A percentile compares a stretch with the other conserved stretches of the same genome.
Conservation (phyloP, 148 eudicot species). For the Beta vulgaris region DNA sequence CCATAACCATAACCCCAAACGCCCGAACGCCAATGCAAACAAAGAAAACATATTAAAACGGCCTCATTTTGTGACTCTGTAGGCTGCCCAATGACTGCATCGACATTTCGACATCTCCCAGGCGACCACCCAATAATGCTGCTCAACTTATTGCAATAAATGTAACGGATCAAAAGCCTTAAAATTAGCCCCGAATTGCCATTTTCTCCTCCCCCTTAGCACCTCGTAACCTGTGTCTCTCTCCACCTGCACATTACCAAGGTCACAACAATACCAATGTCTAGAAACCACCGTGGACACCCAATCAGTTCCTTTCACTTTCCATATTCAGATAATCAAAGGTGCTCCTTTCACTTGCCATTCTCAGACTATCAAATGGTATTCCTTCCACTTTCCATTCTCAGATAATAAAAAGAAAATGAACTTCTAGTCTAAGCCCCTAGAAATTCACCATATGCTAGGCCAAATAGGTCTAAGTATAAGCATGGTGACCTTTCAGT, state of each 20-base stretch:
- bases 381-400: not conserved
- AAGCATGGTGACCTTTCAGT: not conserved
- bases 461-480: not conserved
- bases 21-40: not conserved
- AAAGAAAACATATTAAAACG: not conserved
- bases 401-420: not conserved
- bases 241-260: not conserved
- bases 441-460: not conserved
- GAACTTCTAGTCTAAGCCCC: not conserved
- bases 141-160: not conserved
- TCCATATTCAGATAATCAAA: not conserved
- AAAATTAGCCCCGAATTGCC: not conserved
- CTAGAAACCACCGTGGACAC: not conserved
- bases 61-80: not conserved
- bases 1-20: not conserved
- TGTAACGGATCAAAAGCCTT: no score
- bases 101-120: not conserved
- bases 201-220: not conserved
- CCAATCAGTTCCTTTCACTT: slow-evolving; percentile 1
- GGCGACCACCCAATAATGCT: not conserved
- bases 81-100: not conserved
- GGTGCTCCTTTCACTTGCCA: not conserved
- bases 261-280: not conserved
- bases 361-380: not conserved
- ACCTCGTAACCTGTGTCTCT: not conserved